These are phyloP conservation scores for Stevia rebaudiana DNA, from an alignment of 140 eudicot species.

Conservation along the genomic window DNA sequence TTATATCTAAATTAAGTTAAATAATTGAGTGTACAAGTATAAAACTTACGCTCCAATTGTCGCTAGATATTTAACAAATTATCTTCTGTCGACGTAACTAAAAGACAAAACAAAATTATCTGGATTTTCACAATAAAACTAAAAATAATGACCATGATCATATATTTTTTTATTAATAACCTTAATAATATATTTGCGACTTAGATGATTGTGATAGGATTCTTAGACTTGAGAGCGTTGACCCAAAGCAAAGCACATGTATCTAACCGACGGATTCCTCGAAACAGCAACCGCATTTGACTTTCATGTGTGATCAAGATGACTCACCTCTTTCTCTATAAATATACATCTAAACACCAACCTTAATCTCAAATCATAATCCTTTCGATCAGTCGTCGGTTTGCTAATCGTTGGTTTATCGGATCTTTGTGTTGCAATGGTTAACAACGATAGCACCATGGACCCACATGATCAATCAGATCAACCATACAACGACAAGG, in stretches of 20 bases:
- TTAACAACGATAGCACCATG: constrained; percentile 19
- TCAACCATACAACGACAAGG: constrained; percentile 26
- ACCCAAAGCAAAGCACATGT: constrained; percentile 29
- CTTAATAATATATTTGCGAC: not conserved
- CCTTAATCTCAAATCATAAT: constrained; percentile 8
- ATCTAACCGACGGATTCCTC: constrained; percentile 18
- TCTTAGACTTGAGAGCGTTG: constrained; percentile 21
- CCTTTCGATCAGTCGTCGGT: not conserved
- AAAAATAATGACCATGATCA: not conserved
- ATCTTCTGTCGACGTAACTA: no score
- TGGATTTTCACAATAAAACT: no score
- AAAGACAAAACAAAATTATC: not conserved
- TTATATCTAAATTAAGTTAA: no score
- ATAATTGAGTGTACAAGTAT: no score
- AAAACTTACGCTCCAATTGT: no score
- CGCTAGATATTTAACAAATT: no score
- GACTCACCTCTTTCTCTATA: constrained; percentile 7
- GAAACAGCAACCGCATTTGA: constrained; percentile 29
- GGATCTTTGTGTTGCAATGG: constrained; percentile 15
- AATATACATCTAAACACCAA: not conserved
- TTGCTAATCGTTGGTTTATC: not conserved
- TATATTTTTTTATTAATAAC: not conserved
- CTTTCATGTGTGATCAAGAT: constrained; percentile 7
- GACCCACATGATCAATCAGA: constrained; percentile 23
- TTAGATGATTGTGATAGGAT: not conserved